Percentiles rank a stretch among this genome's conserved stretches.
Conservation (phyloP, 768 basidiomycete species). For the Xerocomellus amylosporus region DNA sequence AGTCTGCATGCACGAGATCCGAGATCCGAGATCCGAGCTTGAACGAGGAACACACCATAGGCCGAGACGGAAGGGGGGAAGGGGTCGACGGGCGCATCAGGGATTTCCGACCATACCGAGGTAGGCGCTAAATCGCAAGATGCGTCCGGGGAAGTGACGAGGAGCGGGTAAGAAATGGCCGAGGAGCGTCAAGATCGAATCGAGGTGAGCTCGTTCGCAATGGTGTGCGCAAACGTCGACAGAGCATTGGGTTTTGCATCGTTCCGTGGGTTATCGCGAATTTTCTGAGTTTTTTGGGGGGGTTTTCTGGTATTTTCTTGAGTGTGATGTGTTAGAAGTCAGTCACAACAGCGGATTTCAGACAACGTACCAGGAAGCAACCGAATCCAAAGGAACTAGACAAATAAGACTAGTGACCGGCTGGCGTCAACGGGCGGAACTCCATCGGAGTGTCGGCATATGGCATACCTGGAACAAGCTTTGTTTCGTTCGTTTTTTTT, state of each 20-base stretch:
- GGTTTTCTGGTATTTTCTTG: background rate
- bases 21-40: background rate
- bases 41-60: background rate
- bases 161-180: background rate
- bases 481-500: too few species aligned
- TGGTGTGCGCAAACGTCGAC: background rate
- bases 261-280: background rate
- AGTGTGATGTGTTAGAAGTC: background rate
- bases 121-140: slow-evolving; percentile 4
- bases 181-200: background rate
- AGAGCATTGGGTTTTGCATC: background rate
- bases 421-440: too few species aligned
- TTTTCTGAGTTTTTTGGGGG: slow-evolving; percentile 5
- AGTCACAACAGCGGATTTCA: too few species aligned
- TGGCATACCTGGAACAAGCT: too few species aligned
- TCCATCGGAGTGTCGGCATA: too few species aligned
- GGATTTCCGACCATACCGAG: slow-evolving; percentile 8
- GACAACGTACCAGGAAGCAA: background rate
- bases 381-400: too few species aligned
- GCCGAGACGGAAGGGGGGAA: background rate
- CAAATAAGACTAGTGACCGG: too few species aligned
- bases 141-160: background rate
- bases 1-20: background rate
- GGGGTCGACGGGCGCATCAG: slow-evolving; percentile 6
- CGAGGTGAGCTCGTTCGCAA: background rate